A percentile compares a stretch with the other conserved stretches of the same genome.
Conservation (phyloP, 2,329 filamentous ascomycete genomes). For the Paecilomyces fulvus region DNA sequence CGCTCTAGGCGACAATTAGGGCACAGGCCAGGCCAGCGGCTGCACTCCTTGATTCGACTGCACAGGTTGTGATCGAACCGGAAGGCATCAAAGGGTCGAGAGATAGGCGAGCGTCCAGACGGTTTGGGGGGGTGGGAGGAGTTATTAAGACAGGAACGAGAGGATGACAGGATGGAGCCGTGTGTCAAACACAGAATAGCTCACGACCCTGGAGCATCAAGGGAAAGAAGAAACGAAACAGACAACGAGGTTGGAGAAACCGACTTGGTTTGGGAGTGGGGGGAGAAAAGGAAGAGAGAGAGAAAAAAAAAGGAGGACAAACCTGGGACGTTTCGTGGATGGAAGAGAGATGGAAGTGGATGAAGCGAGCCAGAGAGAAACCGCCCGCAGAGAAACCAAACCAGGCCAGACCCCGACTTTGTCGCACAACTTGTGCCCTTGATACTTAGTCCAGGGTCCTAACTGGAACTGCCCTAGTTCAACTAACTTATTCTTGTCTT, state of each 20-base stretch:
- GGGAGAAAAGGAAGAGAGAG: conserved; percentile 11
- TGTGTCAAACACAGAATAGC: conserved; percentile 39
- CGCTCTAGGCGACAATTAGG: conserved; percentile 23
- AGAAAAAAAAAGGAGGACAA: conserved; percentile 7
- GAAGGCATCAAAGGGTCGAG: conserved; percentile 16
- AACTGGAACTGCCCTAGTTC: background rate
- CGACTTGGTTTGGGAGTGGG: conserved; percentile 11
- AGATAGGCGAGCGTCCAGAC: conserved; percentile 7
- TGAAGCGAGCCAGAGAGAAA: background rate
- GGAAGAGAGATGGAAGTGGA: conserved; percentile 8
- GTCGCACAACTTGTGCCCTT: background rate
- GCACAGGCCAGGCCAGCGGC: conserved; percentile 41
- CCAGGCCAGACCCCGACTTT: background rate
- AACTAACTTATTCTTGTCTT: background rate
- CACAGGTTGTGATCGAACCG: conserved; percentile 15
- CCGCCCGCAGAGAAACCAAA: background rate
- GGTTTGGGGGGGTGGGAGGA: conserved; percentile 11
- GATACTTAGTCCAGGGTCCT: background rate
- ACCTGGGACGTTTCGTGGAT: background rate
- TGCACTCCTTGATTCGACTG: conserved; percentile 29
- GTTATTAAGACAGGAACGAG: conserved; percentile 22
- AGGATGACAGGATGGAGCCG: conserved; percentile 30
- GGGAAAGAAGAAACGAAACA: conserved; percentile 13
- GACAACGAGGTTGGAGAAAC: conserved; percentile 10
- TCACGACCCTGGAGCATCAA: conserved; percentile 19